Evolutionary conservation across 2,329 filamentous ascomycete genomes (phyloP), one percentile per base, ranked within the genome.

Genomic region (Aspergillus pseudoglaucus): DNA sequence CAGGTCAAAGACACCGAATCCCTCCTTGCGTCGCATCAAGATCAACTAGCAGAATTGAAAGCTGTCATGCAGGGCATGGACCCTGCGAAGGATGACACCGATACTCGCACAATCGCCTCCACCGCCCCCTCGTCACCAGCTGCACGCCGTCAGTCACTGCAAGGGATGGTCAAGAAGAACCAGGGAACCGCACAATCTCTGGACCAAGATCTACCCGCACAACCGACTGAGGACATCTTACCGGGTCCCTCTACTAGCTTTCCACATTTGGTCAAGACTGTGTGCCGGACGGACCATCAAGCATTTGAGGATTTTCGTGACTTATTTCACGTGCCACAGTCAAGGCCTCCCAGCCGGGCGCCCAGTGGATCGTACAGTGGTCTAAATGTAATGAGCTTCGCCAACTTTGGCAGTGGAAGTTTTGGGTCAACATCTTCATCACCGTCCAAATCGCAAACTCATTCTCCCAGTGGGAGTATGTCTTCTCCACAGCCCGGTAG

Each of bases 1-100:
- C 90, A 97, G 67, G 76, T 98, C 46, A 82, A 82, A 48, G 91
- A 98, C 64, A 91, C 88, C 0, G 90, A 97, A 68, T 78, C 80
- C 20, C 78, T 98, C 15, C 79, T 98, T 51, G 83, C 83, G 49
- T 95, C 88, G 1, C 89, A 97, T 59, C 90, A 95, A 64, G 90
- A 97, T 66, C 93, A 98, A 66, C 76, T 98, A 2, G 79, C 86
- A 2, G 88, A 97, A 67, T 80, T 98, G 53, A 98, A 98, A 70
- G 77, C 81, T 17, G 89, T 96, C 53, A 88, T 98, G 83, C 90
- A 95, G 69, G 84, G 85, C 59, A 88, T 96, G 82, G 76, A 81
- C 10, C 82, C 88, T 56, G 58, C 63, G 22, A 79, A 78, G 51
- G 87, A 93, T 56, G 87, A 94, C 56, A 77, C 81, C 55, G 79